Evolutionary conservation across 257 asterid genomes (phyloP), one percentile per base, ranked within the genome.

Genomic region (Solanum phureja): DNA sequence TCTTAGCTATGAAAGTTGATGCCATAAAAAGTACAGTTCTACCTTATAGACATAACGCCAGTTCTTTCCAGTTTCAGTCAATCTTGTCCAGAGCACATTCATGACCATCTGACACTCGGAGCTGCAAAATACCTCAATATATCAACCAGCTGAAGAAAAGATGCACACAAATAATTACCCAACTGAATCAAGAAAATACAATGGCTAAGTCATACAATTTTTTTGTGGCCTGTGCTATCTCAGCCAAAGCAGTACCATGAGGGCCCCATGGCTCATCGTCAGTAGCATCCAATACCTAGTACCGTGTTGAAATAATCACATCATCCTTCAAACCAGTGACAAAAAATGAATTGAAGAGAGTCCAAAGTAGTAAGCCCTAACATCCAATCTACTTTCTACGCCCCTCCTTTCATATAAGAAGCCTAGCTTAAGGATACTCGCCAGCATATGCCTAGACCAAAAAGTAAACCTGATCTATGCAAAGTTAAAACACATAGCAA

Each of bases 241-340:
- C 99, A 86, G 98, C 94, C 97, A 96, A 91, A 83, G 90, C 97
- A 52, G 99, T 95, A 85, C 99, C 99, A 88, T 96, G 99, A 90
- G 99, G 99, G 88, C 99, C 99, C 99, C 99, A 96, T 73, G 98
- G 98, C 89, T 96, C 99, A 58, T 96, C 98, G 83, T 96, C 99
- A 34, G 99, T 96, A 31, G 99, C 99, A 92, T 96, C 99, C 94
- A 96, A 87, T 89, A 94, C 99, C 99, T 96, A 88, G 76, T 19
- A 29, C 29, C 69, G 11, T 49, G 86, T 82, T 82, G 86, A 82
- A 18, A 29, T 49, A 81, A 81, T 81, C 85, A 81, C 40, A 81
- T 81, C 68, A 49, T 82, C 44, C 2, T 49, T 49, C 69, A 82
- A 79, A 79, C 85, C 13, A 49, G 56, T 49, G 40, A 14, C 33